Base-by-base conservation (phyloP, 345 rosid genomes). In the Salix purpurea region DNA sequence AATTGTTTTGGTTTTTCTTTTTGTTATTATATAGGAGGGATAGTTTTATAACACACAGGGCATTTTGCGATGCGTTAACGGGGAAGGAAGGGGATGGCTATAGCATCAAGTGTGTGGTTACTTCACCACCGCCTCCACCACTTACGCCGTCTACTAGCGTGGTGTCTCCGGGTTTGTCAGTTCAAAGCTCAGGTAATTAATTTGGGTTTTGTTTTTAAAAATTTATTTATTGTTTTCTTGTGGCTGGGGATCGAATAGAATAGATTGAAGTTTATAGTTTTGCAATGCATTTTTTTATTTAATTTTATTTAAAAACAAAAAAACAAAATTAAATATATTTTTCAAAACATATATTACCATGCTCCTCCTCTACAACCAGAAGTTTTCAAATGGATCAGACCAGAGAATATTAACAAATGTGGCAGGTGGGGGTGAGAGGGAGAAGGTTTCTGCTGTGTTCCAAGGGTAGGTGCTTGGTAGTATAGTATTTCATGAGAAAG, bases 41-140 rank as follows among this genome's bases (percentile, higher is more conserved):
- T 78, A 91, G 96, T 69, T 90, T 90, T 73, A 82, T 88, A 48
- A 91, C 96, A 24, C 96, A 91, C 66, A 78, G 93, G 68, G 93
- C 92, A n/a, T 91, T 91, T 71, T 91, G 96, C 66, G 91, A 91
- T 69, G 96, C 90, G n/a, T 84, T 91, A 70, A 91, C 76, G 60
- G 60, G 54, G 11, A 21, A 62, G 2, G 86, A 72, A 62, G 83
- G 61, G 23, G 75, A 80, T n/a, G 39, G 39, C 1, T 42, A 46
- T 37, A 61, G 2, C 60, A 36, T 8, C 60, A 73, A 73, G 46
- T 66, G 50, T 36, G 65, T 37, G 64, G 82, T 76, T 48, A 74
- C 86, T 9, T 88, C 91, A 1, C 88, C 93, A 1, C 86, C 91
- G 7, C 91, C 91, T 21, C 90, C 89, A 21, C 95, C 95, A 11